Conservation (phyloP, 2,329 filamentous ascomycete species). For the Trematosphaeria pertusa region DNA sequence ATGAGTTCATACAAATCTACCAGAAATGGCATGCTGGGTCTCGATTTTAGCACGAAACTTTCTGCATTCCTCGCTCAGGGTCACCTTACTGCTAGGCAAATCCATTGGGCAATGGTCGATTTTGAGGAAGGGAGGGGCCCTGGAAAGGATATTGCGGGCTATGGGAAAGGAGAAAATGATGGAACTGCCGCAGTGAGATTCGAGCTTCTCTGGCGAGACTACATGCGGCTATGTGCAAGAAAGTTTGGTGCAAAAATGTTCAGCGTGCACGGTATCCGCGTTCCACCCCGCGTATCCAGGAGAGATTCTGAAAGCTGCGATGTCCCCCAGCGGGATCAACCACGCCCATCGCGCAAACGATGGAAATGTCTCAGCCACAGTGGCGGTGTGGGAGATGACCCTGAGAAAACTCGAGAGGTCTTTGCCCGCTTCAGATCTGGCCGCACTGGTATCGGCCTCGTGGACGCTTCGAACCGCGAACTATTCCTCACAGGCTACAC, state of each 20-base stretch:
- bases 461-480: slow-evolving; percentile 79
- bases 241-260: slow-evolving; percentile 75
- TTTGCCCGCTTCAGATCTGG: slow-evolving; percentile 69
- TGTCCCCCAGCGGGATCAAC: slow-evolving; percentile 36
- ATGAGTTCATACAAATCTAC: slow-evolving; percentile 73
- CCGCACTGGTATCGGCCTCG: slow-evolving; percentile 75
- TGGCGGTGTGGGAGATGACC: slow-evolving; percentile 48
- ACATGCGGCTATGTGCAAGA: slow-evolving; percentile 76
- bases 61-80: slow-evolving; percentile 77
- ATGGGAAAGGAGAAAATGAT: slow-evolving; percentile 73
- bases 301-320: not conserved
- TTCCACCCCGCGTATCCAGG: slow-evolving; percentile 31
- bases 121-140: slow-evolving; percentile 69
- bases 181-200: slow-evolving; percentile 74
- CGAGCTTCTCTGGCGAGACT: slow-evolving; percentile 78
- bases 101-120: slow-evolving; percentile 71
- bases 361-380: slow-evolving; percentile 37
- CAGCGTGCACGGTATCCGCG: slow-evolving; percentile 67
- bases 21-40: slow-evolving; percentile 73
- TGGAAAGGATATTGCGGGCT: slow-evolving; percentile 55
- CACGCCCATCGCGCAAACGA: slow-evolving; percentile 46
- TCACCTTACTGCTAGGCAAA: slow-evolving; percentile 73
- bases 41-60: slow-evolving; percentile 77
- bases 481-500: slow-evolving; percentile 79
- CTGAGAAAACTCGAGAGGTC: slow-evolving; percentile 49